Base-by-base conservation (phyloP, 768 basidiomycete species). In the Mycena capillaripes region DNA sequence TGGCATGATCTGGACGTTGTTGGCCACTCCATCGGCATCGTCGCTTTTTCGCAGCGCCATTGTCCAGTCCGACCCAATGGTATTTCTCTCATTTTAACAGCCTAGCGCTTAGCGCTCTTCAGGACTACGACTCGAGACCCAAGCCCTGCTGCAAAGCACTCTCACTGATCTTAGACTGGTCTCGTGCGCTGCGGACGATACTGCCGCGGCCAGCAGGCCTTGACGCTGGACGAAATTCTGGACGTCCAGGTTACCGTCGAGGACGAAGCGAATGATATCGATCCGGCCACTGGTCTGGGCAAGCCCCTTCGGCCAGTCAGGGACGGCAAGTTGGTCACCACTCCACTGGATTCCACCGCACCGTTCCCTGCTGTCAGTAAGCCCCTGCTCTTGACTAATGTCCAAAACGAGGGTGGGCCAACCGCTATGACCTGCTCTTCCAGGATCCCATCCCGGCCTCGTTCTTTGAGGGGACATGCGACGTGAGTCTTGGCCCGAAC, bases 1-100 rank as follows among this genome's bases (percentile, higher is more conserved):
- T 1, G 89, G 84, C 69, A 87, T 96, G 86, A 88, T 97, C 76
- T 86, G 95, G 69, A 89, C 93, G 0, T 84, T 97, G 59, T 86
- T 97, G 48, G 93, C 91, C 14, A 84, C 85, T 0, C 93, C 95
- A 1, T 89, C 90, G 2, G 95, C 92, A 0, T 85, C 88, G 19
- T 84, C 88, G 0, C 84, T 96, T 55, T 97, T 97, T 85, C 84
- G 87, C 59, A 92, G 88, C 55, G 94, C 91, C 0, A 95, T 96
- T 68, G 78, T 97, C 16, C 95, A 97, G 63, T 96, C 95, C 2
- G 96, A 97, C 78, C 93, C 96, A 2, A 94, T 97, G 90, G 94
- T 93, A 73, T 76, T 34, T 23, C 32, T 2, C n/a, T 36, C 25
- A 29, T 12, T 46, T 29, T 21, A 12, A 17, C 27, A 14, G 14